These are phyloP conservation scores for Coemansia sp. DNA, from an alignment of 192 early-diverging fungal species.

Conservation along the genomic window DNA sequence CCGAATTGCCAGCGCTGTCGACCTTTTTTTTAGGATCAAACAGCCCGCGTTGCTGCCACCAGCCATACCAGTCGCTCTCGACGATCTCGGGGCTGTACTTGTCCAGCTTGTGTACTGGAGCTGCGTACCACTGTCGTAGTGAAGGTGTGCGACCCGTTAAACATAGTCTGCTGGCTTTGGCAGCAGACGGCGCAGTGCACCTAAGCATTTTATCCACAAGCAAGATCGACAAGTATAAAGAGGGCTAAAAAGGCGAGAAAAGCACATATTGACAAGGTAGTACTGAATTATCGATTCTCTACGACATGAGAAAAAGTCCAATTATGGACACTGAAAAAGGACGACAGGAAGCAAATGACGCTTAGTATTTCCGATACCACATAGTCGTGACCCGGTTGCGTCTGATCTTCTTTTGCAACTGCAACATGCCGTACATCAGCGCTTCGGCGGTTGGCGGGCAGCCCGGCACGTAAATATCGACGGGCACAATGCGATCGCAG, in stretches of 20 bases:
- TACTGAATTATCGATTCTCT: not conserved
- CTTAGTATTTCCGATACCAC: conserved; percentile 78
- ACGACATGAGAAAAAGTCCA: not conserved
- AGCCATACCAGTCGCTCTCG: conserved; percentile 93
- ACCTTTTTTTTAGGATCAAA: conserved; percentile 56
- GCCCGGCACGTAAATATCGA: conserved; percentile 95
- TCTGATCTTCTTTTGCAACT: conserved; percentile 98
- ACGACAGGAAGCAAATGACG: not conserved
- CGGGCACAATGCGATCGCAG: conserved; percentile 95
- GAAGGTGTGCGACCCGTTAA: not conserved
- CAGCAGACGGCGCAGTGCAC: not conserved
- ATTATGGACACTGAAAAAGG: not conserved
- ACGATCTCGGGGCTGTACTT: conserved; percentile 59
- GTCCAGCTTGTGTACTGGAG: conserved; percentile 46
- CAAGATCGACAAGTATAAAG: conserved; percentile 6
- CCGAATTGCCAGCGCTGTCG: conserved; percentile 14
- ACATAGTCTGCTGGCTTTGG: not conserved
- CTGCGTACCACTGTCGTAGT: conserved; percentile 16
- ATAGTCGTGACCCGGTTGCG: conserved; percentile 73
- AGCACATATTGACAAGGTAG: not conserved
- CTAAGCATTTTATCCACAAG: not conserved
- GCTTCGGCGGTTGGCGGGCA: conserved; percentile 98
- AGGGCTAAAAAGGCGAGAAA: not conserved
- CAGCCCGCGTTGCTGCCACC: conserved; percentile 85
- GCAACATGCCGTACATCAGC: conserved; percentile 94